Base-by-base conservation (phyloP, 2,329 filamentous ascomycete species). In the Fusarium odoratissimum region DNA sequence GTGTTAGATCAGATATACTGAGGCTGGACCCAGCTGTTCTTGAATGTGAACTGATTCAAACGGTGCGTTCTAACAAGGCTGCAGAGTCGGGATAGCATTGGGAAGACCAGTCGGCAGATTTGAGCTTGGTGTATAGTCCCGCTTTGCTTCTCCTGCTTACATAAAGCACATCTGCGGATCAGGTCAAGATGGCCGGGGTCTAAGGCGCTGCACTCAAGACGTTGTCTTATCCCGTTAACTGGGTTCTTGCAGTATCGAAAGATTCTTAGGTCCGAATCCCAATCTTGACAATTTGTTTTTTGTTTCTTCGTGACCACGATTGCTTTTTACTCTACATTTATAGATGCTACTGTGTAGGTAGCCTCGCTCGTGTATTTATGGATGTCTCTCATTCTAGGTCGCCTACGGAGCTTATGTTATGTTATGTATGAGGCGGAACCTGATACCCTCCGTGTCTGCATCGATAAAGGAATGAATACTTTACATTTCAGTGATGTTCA, bases 241-340 rank as follows among this genome's bases (percentile, higher is more conserved):
- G 35, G 51, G 25, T 55, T 8, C 8, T 38, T 41, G 35, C 51
- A 31, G 51, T 41, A 41, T 55, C 51, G 51, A 55, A 41, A 55
- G 51, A 55, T 55, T 55, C 35, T 55, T 55, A 35, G 51, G 51
- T 55, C 30, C 25, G 35, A 55, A 41, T 55, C 25, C 51, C 35
- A 55, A 55, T 55, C 37, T 37, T 28, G 55, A 57, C 30, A 28
- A 16, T 14, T 8, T 1, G 3, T 11, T 37, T 48, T 28, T 38
- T 8, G 17, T 17, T 7, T 7, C 11, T 2, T n/a, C 0, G 10
- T 38, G 3, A 13, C 3, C 2, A 28, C 9, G 17, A n/a, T 1
- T 2, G 11, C 19, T 38, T 52, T 52, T 38, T 38, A 23, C 23
- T 28, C 4, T 33, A 9, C 13, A 6, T 23, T 16, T 12, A 19